Evolutionary conservation across 805 yeast species (phyloP).

Genomic region (Tetrapisispora taiwanensis): DNA sequence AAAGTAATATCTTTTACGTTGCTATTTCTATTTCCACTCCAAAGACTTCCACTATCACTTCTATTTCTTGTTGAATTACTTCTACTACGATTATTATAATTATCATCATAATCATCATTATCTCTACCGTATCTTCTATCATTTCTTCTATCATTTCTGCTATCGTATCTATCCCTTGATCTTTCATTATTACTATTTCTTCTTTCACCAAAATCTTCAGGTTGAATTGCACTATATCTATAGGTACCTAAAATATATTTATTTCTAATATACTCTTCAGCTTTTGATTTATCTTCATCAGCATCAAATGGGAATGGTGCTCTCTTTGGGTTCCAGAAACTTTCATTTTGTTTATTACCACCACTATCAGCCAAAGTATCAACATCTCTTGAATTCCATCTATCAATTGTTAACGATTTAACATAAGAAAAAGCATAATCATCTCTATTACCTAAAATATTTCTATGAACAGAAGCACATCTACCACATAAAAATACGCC

Average conservation of each 20-base stretch:
- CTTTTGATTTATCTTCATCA: slow-evolving; percentile 49
- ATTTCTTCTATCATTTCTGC: background rate
- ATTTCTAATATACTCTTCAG: slow-evolving; percentile 51
- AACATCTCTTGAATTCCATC: slow-evolving; percentile 53
- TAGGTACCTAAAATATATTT: slow-evolving; percentile 61
- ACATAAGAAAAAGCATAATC: slow-evolving; percentile 46
- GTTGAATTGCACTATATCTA: slow-evolving; percentile 23
- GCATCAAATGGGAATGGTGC: slow-evolving; percentile 68
- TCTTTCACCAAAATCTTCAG: slow-evolving; percentile 22
- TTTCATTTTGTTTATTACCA: slow-evolving; percentile 55
- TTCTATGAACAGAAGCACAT: slow-evolving; percentile 71
- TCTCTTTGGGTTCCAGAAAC: slow-evolving; percentile 57
- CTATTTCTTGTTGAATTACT: background rate
- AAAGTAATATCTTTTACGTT: slow-evolving; percentile 16
- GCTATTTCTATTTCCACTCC: background rate
- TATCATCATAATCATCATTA: background rate
- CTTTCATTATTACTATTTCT: background rate
- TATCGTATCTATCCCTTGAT: slow-evolving; percentile 1
- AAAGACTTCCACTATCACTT: background rate
- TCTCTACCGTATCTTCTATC: background rate
- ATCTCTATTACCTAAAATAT: slow-evolving; percentile 38
- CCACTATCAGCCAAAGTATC: slow-evolving; percentile 30
- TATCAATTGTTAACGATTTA: slow-evolving; percentile 63
- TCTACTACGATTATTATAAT: background rate
- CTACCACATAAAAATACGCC: slow-evolving; percentile 76